Evolutionary conservation across 228 moss, liverwort and hornwort species (phyloP), one percentile per base, ranked within the genome.

Genomic region (Sphagnum fallax): DNA sequence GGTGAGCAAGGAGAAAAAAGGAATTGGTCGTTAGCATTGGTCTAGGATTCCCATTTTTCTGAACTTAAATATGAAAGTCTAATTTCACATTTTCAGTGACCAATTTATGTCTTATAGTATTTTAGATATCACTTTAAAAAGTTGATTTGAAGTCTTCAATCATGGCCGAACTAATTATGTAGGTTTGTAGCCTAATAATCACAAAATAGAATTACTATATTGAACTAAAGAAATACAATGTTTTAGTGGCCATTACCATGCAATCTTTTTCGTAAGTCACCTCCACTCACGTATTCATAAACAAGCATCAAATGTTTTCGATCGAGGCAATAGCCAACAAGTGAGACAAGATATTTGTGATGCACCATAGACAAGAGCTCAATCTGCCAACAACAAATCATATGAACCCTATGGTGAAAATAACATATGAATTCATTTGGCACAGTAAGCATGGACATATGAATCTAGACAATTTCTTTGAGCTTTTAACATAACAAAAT

Each of bases 301-400:
- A 91, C 59, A 62, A 90, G 69, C 64, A 80, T 82, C 61, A 83
- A 85, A 16, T 84, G 75, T 69, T 81, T 76, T 0, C 80, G 67
- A 52, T 78, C 77, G 60, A 67, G 79, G 63, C 84, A 86, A 71
- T 87, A 88, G 12, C 91, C 88, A 32, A 91, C 18, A 57, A 87
- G 80, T n/a, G 84, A 82, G 32, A 91, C 88, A 48, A 91, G 71
- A 49, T 82, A 82, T 71, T 84, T 88, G 79, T 88, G 91, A 74
- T 91, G 88, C 62, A 88, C 88, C 73, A 77, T 76, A 60, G 88
- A 91, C 0, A 91, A 75, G 14, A 91, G 79, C 73, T 82, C 81
- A 18, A 91, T 78, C 89, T 89, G 76, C n/a, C n/a, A n/a, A n/a
- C n/a, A n/a, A n/a, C n/a, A n/a, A n/a, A n/a, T n/a, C n/a, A n/a